A percentile compares a stretch with the other conserved stretches of the same genome.
These are phyloP conservation scores for Cantharellus cinnabarinus DNA, from an alignment of 768 basidiomycete genomes.

Conservation along the genomic window DNA sequence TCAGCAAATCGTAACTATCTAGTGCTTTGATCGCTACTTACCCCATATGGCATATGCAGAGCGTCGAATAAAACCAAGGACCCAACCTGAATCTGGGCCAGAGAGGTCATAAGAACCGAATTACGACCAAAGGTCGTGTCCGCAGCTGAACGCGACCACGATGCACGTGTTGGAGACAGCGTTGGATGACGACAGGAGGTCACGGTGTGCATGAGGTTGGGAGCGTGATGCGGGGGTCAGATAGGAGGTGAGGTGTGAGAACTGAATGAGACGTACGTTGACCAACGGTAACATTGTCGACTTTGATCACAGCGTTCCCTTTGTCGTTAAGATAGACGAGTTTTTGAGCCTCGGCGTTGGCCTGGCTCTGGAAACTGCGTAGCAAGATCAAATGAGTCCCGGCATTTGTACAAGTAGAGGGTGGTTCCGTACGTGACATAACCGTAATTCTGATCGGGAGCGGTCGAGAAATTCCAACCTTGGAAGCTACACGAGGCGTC, in stretches of 20 bases:
- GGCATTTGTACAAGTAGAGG: background rate
- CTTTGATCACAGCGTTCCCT: slow-evolving; percentile 54
- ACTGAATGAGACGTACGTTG: slow-evolving; percentile 2
- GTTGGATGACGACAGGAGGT: background rate
- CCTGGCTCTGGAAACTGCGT: background rate
- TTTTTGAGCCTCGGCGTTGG: slow-evolving; percentile 24
- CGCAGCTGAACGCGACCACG: background rate
- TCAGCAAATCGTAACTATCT: background rate
- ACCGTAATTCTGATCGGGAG: background rate
- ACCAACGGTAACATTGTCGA: slow-evolving; percentile 41
- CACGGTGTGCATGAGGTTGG: background rate
- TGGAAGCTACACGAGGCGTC: background rate
- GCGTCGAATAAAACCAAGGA: background rate
- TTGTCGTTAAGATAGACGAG: slow-evolving; percentile 47
- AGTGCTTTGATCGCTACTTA: background rate
- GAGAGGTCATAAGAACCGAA: background rate
- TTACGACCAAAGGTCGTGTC: slow-evolving; percentile 1
- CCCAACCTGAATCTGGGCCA: background rate
- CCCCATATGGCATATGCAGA: slow-evolving; percentile 2
- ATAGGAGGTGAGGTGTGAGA: too few species aligned
- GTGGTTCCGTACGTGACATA: background rate
- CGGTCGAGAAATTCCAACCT: background rate
- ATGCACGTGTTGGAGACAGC: background rate
- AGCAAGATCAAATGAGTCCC: background rate
- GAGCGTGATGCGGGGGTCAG: too few species aligned